Evolutionary conservation across 441 rosid species (phyloP), one percentile per base, ranked within the genome.

Genomic region (Gossypium davidsonii): DNA sequence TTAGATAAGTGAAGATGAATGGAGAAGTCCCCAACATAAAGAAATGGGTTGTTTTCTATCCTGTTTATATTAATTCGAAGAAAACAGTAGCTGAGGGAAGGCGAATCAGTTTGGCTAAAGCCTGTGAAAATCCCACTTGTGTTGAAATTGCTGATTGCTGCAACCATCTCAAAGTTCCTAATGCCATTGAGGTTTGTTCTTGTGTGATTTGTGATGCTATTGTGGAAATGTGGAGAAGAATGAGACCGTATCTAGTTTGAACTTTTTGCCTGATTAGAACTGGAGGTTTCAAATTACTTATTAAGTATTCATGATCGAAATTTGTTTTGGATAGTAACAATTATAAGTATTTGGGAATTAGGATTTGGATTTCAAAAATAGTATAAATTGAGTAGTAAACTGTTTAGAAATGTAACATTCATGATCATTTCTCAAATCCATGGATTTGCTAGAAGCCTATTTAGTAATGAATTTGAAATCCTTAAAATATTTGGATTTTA

Each of bases 51-150:
- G 84, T 93, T 66, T 34, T 93, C 55, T 93, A 91, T 74, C 95
- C 93, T 0, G 87, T 91, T 57, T 93, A 90, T 79, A 90, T 95
- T 4, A 95, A 95, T 69, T 85, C 91, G 0, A 92, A 90, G 90
- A 91, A 92, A 79, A 90, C 96, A 1, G 86, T 92, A 51, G 95
- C 96, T 44, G 86, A 91, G 59, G 97, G 97, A 15, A 85, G 97
- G 78, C 83, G 86, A 58, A 95, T 93, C 64, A 79, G 86, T 77
- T 46, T 74, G 46, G 78, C 78, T 62, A 88, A 88, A 80, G 90
- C 91, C 6, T 91, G 98, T 70, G 94, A 90, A 81, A 93, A 86
- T 61, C 97, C 95, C 14, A 90, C 87, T 52, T 91, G 90, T 56
- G 74, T 73, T 21, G 93, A 91, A 88, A 93, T 91, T 49, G 85